A percentile compares a stretch with the other conserved stretches of the same genome.
These are phyloP conservation scores for Pseudogymnoascus sp. DNA, from an alignment of 2,329 filamentous ascomycete species.

Conservation along the genomic window DNA sequence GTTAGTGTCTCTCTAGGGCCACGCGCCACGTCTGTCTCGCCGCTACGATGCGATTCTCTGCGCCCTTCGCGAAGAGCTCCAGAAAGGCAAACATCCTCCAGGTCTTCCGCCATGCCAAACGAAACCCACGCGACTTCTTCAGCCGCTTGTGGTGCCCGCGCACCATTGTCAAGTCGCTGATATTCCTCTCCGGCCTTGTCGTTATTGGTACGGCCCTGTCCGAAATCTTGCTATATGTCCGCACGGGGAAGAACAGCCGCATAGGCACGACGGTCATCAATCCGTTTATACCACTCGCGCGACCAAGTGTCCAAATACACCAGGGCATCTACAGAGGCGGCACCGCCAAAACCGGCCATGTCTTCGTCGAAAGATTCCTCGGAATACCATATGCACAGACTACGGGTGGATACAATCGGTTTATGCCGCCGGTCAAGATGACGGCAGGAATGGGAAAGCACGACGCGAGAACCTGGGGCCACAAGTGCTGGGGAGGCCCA, in stretches of 20 bases:
- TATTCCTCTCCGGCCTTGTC: slow-evolving; percentile 1
- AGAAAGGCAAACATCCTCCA: neutral
- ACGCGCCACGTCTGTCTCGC: neutral
- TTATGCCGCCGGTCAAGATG: slow-evolving; percentile 38
- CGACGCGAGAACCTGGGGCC: neutral
- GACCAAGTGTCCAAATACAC: neutral
- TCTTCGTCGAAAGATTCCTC: slow-evolving; percentile 35
- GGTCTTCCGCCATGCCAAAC: neutral
- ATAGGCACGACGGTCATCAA: slow-evolving; percentile 1
- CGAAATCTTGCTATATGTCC: neutral
- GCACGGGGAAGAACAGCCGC: slow-evolving; percentile 8
- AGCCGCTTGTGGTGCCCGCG: neutral
- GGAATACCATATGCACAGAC: slow-evolving; percentile 42
- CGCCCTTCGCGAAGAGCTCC: slow-evolving; percentile 3
- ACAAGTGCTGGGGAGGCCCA: neutral
- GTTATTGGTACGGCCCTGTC: neutral
- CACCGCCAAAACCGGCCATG: slow-evolving; percentile 17
- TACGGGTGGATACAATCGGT: slow-evolving; percentile 38
- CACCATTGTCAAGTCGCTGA: neutral
- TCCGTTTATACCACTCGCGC: neutral
- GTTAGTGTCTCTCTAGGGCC: slow-evolving; percentile 2
- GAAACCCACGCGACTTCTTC: slow-evolving; percentile 4
- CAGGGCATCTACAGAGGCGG: slow-evolving; percentile 5
- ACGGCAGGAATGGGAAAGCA: slow-evolving; percentile 15
- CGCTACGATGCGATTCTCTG: slow-evolving; percentile 1